Conservation (phyloP, 805 yeast species). For the Lipomyces kockii region DNA sequence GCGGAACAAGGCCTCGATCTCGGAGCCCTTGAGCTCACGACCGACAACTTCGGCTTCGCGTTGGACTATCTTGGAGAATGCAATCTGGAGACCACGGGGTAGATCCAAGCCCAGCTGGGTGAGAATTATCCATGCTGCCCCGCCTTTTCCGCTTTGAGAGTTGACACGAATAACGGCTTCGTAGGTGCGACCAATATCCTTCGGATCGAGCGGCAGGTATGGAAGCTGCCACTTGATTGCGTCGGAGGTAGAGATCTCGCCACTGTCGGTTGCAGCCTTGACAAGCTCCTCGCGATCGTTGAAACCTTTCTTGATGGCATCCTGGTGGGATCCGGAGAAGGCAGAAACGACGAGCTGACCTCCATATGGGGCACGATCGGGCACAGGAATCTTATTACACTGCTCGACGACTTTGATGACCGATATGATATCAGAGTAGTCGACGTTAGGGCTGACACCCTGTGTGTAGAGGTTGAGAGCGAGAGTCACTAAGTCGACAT, state of each 20-base stretch:
- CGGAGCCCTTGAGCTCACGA: slow-evolving; percentile 68
- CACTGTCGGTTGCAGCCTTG: slow-evolving; percentile 20
- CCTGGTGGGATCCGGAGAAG: slow-evolving; percentile 85
- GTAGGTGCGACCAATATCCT: slow-evolving; percentile 84
- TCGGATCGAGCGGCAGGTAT: slow-evolving; percentile 81
- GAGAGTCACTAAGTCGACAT: slow-evolving; percentile 78
- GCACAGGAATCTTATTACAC: slow-evolving; percentile 81
- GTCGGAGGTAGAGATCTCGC: slow-evolving; percentile 38
- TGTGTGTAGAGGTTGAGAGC: slow-evolving; percentile 80
- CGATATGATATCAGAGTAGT: slow-evolving; percentile 68
- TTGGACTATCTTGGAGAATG: slow-evolving; percentile 74
- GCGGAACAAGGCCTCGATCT: slow-evolving; percentile 69
- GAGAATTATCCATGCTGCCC: slow-evolving; percentile 85
- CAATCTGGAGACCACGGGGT: slow-evolving; percentile 80
- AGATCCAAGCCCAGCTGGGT: slow-evolving; percentile 76
- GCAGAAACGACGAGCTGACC: slow-evolving; percentile 85
- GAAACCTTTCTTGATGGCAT: slow-evolving; percentile 85
- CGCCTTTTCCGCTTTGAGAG: slow-evolving; percentile 88
- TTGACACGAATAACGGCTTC: slow-evolving; percentile 90
- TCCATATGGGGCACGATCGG: slow-evolving; percentile 80
- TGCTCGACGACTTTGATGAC: slow-evolving; percentile 75
- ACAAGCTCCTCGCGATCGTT: slow-evolving; percentile 51
- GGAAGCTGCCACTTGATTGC: slow-evolving; percentile 69
- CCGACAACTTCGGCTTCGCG: slow-evolving; percentile 69
- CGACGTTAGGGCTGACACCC: slow-evolving; percentile 72